These are phyloP conservation scores for Rugiboletus extremiorientalis DNA, from an alignment of 1,284 basidiomycete species.

Conservation along the genomic window DNA sequence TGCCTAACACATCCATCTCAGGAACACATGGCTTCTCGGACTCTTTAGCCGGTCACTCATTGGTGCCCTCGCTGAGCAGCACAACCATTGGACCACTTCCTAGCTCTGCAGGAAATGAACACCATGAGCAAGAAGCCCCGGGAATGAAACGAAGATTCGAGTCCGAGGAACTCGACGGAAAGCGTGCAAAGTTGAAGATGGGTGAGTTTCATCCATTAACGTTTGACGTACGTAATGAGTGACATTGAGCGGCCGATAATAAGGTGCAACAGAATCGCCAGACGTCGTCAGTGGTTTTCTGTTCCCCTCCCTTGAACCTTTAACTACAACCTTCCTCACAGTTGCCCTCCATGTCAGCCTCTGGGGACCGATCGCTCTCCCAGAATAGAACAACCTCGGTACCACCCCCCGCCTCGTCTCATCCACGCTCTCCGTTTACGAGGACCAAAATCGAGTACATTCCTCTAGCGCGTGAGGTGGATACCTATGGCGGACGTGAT, in stretches of 20 bases:
- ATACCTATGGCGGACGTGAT: slow-evolving; percentile 87
- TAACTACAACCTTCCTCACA: slow-evolving; percentile 20
- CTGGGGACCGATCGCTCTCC: slow-evolving; percentile 20
- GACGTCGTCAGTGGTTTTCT: slow-evolving; percentile 34
- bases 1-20: slow-evolving; percentile 25
- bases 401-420: slow-evolving; percentile 24
- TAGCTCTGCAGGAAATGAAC: slow-evolving; percentile 15
- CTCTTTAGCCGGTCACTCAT: slow-evolving; percentile 23
- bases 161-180: slow-evolving; percentile 61
- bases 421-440: slow-evolving; percentile 46
- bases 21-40: slow-evolving; percentile 29
- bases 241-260: slow-evolving; percentile 26
- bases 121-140: slow-evolving; percentile 47
- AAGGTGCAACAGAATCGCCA: slow-evolving; percentile 43
- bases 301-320: slow-evolving; percentile 9
- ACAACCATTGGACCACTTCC: slow-evolving; percentile 8
- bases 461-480: slow-evolving; percentile 75
- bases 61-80: slow-evolving; percentile 14
- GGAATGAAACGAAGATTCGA: slow-evolving; percentile 69
- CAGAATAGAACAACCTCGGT: slow-evolving; percentile 15
- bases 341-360: slow-evolving; percentile 22
- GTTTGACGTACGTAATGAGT: slow-evolving; percentile 29
- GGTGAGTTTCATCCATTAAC: slow-evolving; percentile 41
- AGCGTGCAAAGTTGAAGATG: slow-evolving; percentile 68
- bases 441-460: slow-evolving; percentile 91